phyloP scores from a whole-genome alignment of 2,329 filamentous ascomycete species.

The Cladosporium cucumerinum region DNA sequence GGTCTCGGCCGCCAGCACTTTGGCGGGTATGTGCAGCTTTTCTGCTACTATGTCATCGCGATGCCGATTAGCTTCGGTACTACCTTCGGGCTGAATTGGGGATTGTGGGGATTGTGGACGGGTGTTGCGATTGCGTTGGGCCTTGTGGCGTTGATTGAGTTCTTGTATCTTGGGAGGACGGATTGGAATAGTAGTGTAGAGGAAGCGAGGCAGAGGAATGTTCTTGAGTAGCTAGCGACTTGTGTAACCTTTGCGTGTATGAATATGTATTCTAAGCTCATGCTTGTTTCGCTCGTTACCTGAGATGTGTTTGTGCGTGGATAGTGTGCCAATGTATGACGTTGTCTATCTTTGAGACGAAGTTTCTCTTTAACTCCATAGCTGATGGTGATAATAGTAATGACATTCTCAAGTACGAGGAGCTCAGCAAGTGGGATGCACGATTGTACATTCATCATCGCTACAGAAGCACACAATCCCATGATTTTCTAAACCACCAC shows the following conservation, averaged over 20 bases:
- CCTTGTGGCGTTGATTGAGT: slow-evolving; percentile 54
- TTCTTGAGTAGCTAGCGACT: slow-evolving; percentile 7
- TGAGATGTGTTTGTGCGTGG: too few relatives aligned
- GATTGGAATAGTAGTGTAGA: slow-evolving; percentile 58
- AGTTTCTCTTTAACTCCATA: neutral
- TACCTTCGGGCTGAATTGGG: slow-evolving; percentile 73
- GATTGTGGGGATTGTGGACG: slow-evolving; percentile 74
- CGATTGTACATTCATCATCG: neutral
- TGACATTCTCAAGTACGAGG: neutral
- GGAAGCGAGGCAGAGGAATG: slow-evolving; percentile 54
- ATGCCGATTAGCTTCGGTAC: slow-evolving; percentile 77
- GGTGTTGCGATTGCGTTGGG: slow-evolving; percentile 58
- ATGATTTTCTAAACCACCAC: slow-evolving; percentile 1
- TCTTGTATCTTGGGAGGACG: slow-evolving; percentile 50
- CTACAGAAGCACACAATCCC: neutral
- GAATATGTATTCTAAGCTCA: neutral
- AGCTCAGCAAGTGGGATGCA: neutral
- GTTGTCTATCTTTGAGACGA: too few relatives aligned
- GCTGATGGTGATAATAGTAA: neutral
- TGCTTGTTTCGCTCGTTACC: neutral
- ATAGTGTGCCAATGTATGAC: too few relatives aligned
- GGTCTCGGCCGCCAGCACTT: slow-evolving; percentile 84
- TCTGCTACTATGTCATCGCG: slow-evolving; percentile 79
- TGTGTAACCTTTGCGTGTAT: neutral
- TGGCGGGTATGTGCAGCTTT: slow-evolving; percentile 81